Evolutionary conservation across 139 green algal species (phyloP).

Genomic region (Tetraselmis chui): DNA sequence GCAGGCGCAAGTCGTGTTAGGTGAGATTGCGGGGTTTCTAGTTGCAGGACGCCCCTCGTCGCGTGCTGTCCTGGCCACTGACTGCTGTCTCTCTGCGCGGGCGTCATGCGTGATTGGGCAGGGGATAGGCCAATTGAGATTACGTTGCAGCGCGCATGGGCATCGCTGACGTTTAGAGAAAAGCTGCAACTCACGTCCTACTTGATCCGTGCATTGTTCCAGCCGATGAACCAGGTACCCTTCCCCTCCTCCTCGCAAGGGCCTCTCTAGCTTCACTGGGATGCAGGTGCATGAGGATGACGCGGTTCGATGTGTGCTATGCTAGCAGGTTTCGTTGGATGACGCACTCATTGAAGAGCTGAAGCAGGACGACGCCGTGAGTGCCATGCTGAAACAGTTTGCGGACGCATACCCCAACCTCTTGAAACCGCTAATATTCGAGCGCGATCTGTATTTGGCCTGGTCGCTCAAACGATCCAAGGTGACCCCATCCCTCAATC

Average conservation of each 20-base stretch:
- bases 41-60: too few species aligned
- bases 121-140: slow-evolving; percentile 79
- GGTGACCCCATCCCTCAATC: background rate
- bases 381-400: slow-evolving; percentile 18
- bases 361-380: slow-evolving; percentile 37
- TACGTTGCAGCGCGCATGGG: slow-evolving; percentile 63
- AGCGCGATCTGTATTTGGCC: slow-evolving; percentile 68
- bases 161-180: slow-evolving; percentile 30
- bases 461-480: slow-evolving; percentile 68
- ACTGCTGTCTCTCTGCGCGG: too few species aligned
- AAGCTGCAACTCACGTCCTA: slow-evolving; percentile 24
- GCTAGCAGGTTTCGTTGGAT: background rate
- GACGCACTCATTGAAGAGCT: slow-evolving; percentile 17
- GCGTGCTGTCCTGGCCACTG: too few species aligned
- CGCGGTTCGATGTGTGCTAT: too few species aligned
- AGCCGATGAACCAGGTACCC: background rate
- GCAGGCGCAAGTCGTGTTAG: slow-evolving; percentile 65
- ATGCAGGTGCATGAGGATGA: too few species aligned
- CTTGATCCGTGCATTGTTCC: background rate
- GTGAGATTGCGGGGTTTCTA: too few species aligned
- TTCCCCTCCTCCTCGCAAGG: too few species aligned
- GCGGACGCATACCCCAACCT: background rate
- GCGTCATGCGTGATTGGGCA: too few species aligned
- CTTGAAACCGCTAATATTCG: slow-evolving; percentile 38
- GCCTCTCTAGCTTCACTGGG: too few species aligned